A percentile compares a stretch with the other conserved stretches of the same genome.
These are phyloP conservation scores for Dothistroma septosporum DNA, from an alignment of 2,329 filamentous ascomycete species.

Conservation along the genomic window DNA sequence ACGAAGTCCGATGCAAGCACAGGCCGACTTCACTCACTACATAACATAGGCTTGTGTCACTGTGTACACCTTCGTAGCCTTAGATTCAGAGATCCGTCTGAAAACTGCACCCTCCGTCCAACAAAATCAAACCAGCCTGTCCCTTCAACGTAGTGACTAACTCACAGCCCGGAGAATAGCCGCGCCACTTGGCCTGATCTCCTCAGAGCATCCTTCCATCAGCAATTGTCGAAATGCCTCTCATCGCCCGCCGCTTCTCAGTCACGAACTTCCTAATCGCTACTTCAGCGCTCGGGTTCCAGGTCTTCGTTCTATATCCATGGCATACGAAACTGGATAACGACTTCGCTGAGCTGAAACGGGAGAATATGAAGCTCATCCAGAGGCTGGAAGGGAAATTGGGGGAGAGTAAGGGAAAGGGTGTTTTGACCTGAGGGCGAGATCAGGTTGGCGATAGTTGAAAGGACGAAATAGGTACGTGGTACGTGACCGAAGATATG, in stretches of 20 bases:
- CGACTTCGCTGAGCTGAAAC: conserved; percentile 22
- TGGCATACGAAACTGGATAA: conserved; percentile 27
- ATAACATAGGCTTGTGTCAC: neutral
- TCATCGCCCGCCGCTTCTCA: conserved; percentile 22
- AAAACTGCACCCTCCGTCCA: neutral
- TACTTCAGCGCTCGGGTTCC: conserved; percentile 23
- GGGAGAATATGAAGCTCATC: conserved; percentile 20
- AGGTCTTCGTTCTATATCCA: conserved; percentile 27
- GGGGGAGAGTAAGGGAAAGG: neutral
- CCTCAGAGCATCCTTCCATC: too few species aligned
- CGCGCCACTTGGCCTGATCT: too few species aligned
- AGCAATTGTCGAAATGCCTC: conserved; percentile 16
- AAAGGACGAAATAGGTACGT: too few species aligned
- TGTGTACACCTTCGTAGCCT: neutral
- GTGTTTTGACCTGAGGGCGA: neutral
- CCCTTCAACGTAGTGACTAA: neutral
- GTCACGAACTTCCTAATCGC: conserved; percentile 27
- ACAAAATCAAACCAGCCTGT: neutral
- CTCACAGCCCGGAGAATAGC: neutral
- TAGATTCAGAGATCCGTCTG: neutral
- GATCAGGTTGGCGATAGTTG: too few species aligned
- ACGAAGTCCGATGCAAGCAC: neutral
- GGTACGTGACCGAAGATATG: too few species aligned
- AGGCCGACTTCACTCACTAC: neutral
- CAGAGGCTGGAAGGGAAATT: conserved; percentile 7